These are phyloP conservation scores for Laguncularia racemosa DNA, from an alignment of 345 rosid species.

Conservation along the genomic window DNA sequence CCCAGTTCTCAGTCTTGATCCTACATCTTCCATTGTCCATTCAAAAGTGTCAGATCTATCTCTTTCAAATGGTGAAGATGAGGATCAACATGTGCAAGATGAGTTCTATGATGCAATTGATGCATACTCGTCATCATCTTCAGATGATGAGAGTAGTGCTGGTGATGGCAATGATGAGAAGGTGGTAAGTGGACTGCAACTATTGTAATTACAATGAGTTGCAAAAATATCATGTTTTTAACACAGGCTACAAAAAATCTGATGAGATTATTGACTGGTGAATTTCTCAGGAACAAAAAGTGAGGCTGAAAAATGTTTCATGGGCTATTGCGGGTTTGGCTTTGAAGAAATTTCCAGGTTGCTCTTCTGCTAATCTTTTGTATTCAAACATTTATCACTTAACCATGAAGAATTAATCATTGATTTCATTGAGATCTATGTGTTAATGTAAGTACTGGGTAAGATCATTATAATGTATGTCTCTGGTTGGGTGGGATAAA, in stretches of 20 bases:
- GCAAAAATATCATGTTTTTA: too few species aligned
- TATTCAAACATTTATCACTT: neutral
- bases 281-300: slow-evolving; percentile 45
- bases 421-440: neutral
- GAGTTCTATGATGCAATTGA: slow-evolving; percentile 91
- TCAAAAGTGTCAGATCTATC: slow-evolving; percentile 45
- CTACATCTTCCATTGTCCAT: slow-evolving; percentile 41
- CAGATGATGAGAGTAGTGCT: slow-evolving; percentile 61
- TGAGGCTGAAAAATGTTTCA: slow-evolving; percentile 73
- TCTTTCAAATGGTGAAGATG: slow-evolving; percentile 39
- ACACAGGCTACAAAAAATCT: too few species aligned
- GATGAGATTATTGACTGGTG: slow-evolving; percentile 15
- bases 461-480: too few species aligned
- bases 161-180: slow-evolving; percentile 29
- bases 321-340: slow-evolving; percentile 83
- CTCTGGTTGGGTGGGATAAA: too few species aligned
- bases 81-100: slow-evolving; percentile 56
- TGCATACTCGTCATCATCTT: slow-evolving; percentile 61
- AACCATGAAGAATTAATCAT: neutral
- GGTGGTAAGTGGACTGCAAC: slow-evolving; percentile 24
- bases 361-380: slow-evolving; percentile 7
- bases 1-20: slow-evolving; percentile 58
- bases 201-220: neutral
- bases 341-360: slow-evolving; percentile 70
- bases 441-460: neutral